Base-by-base conservation (phyloP, 352 stramenopile genomes). In the Phytophthora quininea region DNA sequence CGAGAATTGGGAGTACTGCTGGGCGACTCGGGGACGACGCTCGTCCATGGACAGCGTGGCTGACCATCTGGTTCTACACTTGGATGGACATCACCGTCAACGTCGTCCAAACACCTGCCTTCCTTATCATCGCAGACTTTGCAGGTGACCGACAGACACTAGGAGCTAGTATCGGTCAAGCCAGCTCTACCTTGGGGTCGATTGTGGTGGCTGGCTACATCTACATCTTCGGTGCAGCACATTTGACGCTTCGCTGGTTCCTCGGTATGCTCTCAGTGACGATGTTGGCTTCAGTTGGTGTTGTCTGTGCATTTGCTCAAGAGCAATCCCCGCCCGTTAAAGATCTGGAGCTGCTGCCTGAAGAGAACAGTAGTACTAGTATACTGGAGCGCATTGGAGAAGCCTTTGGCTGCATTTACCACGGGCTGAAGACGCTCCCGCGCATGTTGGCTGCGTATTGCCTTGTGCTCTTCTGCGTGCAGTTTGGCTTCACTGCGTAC, bases 71-170 rank as follows among this genome's bases (percentile, higher is more conserved):
- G 30, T 91, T 91, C 64, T 94, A 94, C 69, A 84, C 82, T 29
- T 94, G 82, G 84, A 94, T 93, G 82, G 86, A 94, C 52, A 75
- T 93, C 46, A 94, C 84, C 1, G 80, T 92, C 32, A 94, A 94
- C 64, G 74, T 92, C 14, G 83, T 91, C 40, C 82, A 92, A 71
- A 90, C 83, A 7, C 84, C 83, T 1, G 83, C 79, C 4, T 80
- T 88, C 33, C 65, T 93, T 46, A 79, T 95, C 60, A 86, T 93
- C 40, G 81, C 83, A 0, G 84, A 95, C 54, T 92, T 94, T 61
- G 84, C 83, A 1, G 86, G 84, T 3, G 78, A 92, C 14, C 78
- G 83, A 3, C 84, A 93, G 65, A 92, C 84, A 4, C 57, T 88
- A 0, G 84, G 79, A 1, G 76, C 81, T 1, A 80, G 74, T 6